Base-by-base conservation (phyloP, 2,329 filamentous ascomycete species). In the Pyrenophora teres region DNA sequence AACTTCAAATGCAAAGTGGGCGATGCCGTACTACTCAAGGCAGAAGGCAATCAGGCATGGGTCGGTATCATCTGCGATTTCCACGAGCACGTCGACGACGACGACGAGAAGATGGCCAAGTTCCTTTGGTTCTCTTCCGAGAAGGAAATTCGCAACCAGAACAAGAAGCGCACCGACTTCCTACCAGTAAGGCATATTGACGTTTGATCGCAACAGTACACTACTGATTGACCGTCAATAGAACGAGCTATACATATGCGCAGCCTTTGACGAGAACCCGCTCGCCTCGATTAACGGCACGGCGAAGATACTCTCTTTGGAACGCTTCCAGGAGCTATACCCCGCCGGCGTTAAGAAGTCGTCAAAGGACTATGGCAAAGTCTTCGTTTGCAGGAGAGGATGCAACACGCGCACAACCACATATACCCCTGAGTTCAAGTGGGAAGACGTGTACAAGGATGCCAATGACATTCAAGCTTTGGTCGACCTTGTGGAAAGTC, bases 111-210 rank as follows among this genome's bases (percentile, higher is more conserved):
- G 79, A 86, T 87, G 21, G 93, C 89, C 48, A 89, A 88, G 57
- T 94, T 99, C 68, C 87, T 97, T 82, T 99, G 94, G 94, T 97
- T 99, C 70, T 92, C 90, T 0, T 91, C 90, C 0, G 89, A 96
- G 65, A 89, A 88, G 66, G 93, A 97, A 75, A 90, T 97, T 54
- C 84, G 87, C 23, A 94, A 90, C 64, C 88, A 87, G 69, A 83
- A 85, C 51, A 93, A 90, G 76, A 96, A 94, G 76, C 81, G 91
- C 66, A 82, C 79, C 10, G 94, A 99, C 74, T 90, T 85, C 52
- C 73, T 95, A 45, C 84, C 84, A 68, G 85, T 89, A 77, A 51
- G 76, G 21, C 18, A 38, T 64, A 25, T 32, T 9, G 21, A 46
- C 27, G 23, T 12, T 30, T 16, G 10, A 6, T 37, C 19, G 21